Evolutionary conservation across 805 yeast genomes (phyloP).

Genomic region (Schwanniomyces yamadae): DNA sequence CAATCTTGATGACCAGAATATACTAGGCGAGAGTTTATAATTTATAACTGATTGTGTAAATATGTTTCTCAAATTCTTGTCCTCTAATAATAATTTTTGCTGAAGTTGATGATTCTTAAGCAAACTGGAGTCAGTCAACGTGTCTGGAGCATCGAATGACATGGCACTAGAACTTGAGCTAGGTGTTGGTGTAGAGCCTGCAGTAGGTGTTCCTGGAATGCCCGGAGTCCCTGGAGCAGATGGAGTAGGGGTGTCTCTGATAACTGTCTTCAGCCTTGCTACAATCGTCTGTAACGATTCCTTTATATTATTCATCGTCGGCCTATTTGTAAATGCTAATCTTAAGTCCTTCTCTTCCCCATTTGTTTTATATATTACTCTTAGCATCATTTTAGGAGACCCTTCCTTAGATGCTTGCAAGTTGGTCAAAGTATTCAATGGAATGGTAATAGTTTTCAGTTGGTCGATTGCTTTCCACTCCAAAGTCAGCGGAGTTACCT

Average conservation of each 20-base stretch:
- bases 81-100: slow-evolving; percentile 69
- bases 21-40: slow-evolving; percentile 70
- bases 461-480: slow-evolving; percentile 47
- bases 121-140: slow-evolving; percentile 46
- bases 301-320: slow-evolving; percentile 74
- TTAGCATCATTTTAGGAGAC: slow-evolving; percentile 65
- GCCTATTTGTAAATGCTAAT: slow-evolving; percentile 68
- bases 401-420: slow-evolving; percentile 71
- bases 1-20: slow-evolving; percentile 84
- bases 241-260: slow-evolving; percentile 35
- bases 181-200: slow-evolving; percentile 9
- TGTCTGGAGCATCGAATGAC: slow-evolving; percentile 21
- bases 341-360: slow-evolving; percentile 28
- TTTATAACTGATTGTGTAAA: slow-evolving; percentile 88
- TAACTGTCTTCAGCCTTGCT: slow-evolving; percentile 59
- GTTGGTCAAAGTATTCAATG: slow-evolving; percentile 35
- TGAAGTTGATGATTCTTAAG: slow-evolving; percentile 75
- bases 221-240: slow-evolving; percentile 6
- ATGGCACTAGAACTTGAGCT: slow-evolving; percentile 13
- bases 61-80: slow-evolving; percentile 64
- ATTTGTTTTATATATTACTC: slow-evolving; percentile 48
- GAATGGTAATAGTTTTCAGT: slow-evolving; percentile 30
- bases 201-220: slow-evolving; percentile 5
- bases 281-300: slow-evolving; percentile 65
- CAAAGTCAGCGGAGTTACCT: slow-evolving; percentile 38